A percentile compares a stretch with the other conserved stretches of the same genome.
Evolutionary conservation across 2,329 filamentous ascomycete species (phyloP).

Genomic region (Penicillium occitanis): DNA sequence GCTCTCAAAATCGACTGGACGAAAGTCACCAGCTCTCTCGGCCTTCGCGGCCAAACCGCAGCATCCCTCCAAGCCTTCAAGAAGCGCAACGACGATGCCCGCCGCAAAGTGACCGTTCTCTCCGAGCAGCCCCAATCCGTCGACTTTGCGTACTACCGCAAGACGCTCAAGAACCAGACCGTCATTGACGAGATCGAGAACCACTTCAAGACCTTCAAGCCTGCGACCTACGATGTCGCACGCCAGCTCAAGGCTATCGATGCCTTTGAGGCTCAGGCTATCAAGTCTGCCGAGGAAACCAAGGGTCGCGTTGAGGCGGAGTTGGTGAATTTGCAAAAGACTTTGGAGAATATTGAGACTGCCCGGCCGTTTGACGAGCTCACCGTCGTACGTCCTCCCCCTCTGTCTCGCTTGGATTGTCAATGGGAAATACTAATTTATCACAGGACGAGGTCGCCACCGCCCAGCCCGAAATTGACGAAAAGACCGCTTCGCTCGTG

Average conservation of each 20-base stretch:
- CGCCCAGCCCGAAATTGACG: constrained; percentile 93
- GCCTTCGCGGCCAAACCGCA: constrained; percentile 92
- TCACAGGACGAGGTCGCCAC: constrained; percentile 86
- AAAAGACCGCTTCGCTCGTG: constrained; percentile 92
- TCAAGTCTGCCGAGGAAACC: constrained; percentile 95
- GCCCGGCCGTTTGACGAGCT: constrained; percentile 95
- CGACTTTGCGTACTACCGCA: constrained; percentile 93
- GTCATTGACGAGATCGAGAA: constrained; percentile 97
- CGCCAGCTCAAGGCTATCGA: constrained; percentile 98
- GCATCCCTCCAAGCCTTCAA: constrained; percentile 93
- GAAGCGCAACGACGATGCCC: constrained; percentile 98
- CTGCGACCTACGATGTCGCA: constrained; percentile 83
- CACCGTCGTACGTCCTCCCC: constrained; percentile 75
- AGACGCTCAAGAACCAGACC: constrained; percentile 90
- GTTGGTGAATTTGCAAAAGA: constrained; percentile 89
- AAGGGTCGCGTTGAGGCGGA: constrained; percentile 95
- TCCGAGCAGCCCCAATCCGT: constrained; percentile 80
- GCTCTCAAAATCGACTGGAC: constrained; percentile 99
- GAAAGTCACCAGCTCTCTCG: constrained; percentile 90
- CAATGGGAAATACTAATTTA: constrained; percentile 18
- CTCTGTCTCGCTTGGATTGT: background rate
- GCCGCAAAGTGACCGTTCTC: constrained; percentile 84
- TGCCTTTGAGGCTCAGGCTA: constrained; percentile 92
- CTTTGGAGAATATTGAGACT: constrained; percentile 94
- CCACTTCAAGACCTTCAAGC: constrained; percentile 89